Conservation (phyloP, 305 asterid species). For the Rubia balearica region DNA sequence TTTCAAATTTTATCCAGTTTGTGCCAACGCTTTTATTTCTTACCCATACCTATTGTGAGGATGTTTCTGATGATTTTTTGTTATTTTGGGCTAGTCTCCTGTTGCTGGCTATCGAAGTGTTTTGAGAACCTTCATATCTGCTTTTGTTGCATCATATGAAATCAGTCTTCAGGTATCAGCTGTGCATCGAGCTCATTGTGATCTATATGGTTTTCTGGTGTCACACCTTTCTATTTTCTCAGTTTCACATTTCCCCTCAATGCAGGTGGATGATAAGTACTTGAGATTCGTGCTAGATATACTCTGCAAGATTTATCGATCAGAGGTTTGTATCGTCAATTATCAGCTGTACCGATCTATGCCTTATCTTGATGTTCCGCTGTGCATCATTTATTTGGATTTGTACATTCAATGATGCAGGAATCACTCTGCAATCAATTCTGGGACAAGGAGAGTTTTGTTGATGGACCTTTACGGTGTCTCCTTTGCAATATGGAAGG, state of each 20-base stretch:
- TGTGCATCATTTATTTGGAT: constrained; percentile 16
- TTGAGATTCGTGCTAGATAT: constrained; percentile 72
- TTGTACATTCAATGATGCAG: constrained; percentile 40
- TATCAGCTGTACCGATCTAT: neutral
- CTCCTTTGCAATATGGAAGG: constrained; percentile 83
- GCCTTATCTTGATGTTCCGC: neutral
- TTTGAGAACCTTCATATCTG: constrained; percentile 74
- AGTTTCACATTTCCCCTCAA: constrained; percentile 14
- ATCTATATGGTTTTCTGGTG: neutral
- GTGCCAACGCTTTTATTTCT: neutral
- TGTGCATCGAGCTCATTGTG: neutral
- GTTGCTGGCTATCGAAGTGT: constrained; percentile 74
- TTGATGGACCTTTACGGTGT: constrained; percentile 89
- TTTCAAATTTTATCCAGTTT: neutral
- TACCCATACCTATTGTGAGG: constrained; percentile 9
- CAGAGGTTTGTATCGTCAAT: constrained; percentile 64
- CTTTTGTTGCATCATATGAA: constrained; percentile 91
- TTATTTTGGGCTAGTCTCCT: constrained; percentile 35
- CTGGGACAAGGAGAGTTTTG: constrained; percentile 86
- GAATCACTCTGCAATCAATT: constrained; percentile 88
- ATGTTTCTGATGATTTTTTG: constrained; percentile 3
- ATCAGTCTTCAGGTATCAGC: constrained; percentile 70
- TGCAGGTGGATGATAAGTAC: constrained; percentile 70
- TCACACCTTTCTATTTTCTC: neutral
- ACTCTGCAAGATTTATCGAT: constrained; percentile 70